Evolutionary conservation across 768 basidiomycete genomes (phyloP), one percentile per base, ranked within the genome.

Genomic region (Leccinum aurantiacum): DNA sequence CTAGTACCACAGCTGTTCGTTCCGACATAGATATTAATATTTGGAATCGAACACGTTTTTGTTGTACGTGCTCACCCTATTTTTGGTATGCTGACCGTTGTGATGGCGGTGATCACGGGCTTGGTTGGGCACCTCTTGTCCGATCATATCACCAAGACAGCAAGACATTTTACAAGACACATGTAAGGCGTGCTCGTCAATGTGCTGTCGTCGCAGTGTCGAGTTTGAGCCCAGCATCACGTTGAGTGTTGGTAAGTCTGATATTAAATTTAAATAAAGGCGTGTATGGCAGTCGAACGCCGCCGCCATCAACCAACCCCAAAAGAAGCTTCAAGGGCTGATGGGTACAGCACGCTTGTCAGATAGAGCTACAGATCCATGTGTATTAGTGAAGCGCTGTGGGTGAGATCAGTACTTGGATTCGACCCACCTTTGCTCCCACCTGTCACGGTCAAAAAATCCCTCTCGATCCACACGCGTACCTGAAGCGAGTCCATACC

Each of bases 271-370:
- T 48, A 48, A 48, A 57, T 44, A 19, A 11, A 4, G 38, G 17
- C 41, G 33, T 44, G 58, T 50, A 49, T 25, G 54, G 27, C 25
- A 35, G 37, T 47, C 24, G 4, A 33, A 14, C 51, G 44, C 48
- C 46, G 58, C 63, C 57, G 41, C 41, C 41, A 56, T 68, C 31
- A 68, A 41, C 29, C 44, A 56, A 35, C 41, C 35, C 57, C 59
- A 57, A 57, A 54, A 53, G 56, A 65, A 61, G 59, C 24, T 25
- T 62, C 48, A 53, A 44, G 50, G 31, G 29, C n/a, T 65, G 57
- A 53, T 49, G 49, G n/a, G 19, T 15, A 27, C 31, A 5, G 31
- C n/a, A 29, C 11, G 24, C 38, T 25, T 11, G 41, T 53, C 57
- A 50, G 54, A 22, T 33, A 60, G 31, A 29, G 19, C 46, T 8